Evolutionary conservation across 352 stramenopile genomes (phyloP), one percentile per base, ranked within the genome.

Genomic region (Phytophthora pisi): DNA sequence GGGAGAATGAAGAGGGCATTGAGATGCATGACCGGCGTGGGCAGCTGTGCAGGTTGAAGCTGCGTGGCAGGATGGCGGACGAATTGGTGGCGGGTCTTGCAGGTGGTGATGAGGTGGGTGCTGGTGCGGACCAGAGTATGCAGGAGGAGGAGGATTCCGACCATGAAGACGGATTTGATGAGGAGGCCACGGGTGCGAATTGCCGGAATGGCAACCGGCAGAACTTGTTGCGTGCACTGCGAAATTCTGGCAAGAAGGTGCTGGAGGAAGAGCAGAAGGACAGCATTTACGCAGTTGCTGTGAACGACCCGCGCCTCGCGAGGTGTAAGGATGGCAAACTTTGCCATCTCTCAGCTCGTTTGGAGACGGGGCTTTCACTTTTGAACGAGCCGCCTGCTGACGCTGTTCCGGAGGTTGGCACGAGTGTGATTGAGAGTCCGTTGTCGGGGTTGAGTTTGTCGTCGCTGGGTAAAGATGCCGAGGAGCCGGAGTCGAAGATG

Each of bases 11-110:
- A 18, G 77, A 78, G 34, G 70, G 64, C 1, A 77, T 95, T 40
- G 72, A 91, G 59, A 84, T 95, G 26, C 57, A 81, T 4, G 86
- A 93, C 73, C 86, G 83, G 47, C 78, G 86, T 10, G 86, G 86
- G 16, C 74, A 91, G 20, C 30, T 95, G 9, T 81, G 78, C 45
- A 78, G 84, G 0, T 75, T 95, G 15, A 81, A 89, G 59, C 59
- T 95, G 23, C 84, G 86, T 34, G 86, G 86, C n/a, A 78, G 75
- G 69, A 36, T 66, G 5, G 74, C 78, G 1, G 64, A 84, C 31
- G 67, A 70, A 34, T 54, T 93, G 13, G 5, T 91, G 1, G 51
- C 55, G 4, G 57, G 46, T 16, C 50, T 88, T 50, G 28, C 38
- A 20, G n/a, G 11, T 43, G 57, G 43, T 28, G n/a, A 60, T 24